Evolutionary conservation across 2,329 filamentous ascomycete species (phyloP), one percentile per base, ranked within the genome.

Genomic region (Penicillium hordei): DNA sequence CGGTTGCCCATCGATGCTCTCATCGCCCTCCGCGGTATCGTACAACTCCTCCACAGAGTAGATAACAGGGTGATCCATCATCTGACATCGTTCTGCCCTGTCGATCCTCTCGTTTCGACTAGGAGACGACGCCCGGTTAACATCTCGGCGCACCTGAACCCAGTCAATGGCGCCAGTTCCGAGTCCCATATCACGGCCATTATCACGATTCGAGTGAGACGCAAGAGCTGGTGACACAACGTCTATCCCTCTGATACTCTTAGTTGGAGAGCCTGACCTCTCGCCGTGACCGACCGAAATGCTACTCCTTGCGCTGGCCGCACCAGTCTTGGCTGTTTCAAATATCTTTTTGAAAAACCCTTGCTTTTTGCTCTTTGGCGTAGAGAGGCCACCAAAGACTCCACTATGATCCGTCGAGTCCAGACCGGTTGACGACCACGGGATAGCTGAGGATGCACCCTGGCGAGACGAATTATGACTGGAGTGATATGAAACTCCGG

Each of bases 271-370:
- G 61, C 67, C 74, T 55, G 71, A 77, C 56, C 71, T 75, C 65
- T 66, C 79, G 56, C 66, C 78, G 62, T 80, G 83, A 62, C 50
- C 50, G 15, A 86, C 84, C 3, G 88, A 89, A 63, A 97, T 91
- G 62, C 89, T 96, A 63, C 89, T 94, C 61, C 93, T 86, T 52
- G 90, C 91, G 70, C 87, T 96, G 2, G 93, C 93, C 34, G 95
- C 93, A 33, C 92, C 91, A 0, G 93, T 97, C 78, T 96, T 97
- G 17, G 93, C 93, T 2, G 91, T 91, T 64, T 96, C 93, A 31
- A 97, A 86, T 66, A 97, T 93, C 70, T 96, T 95, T 75, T 93
- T 94, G 81, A 97, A 94, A 69, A 97, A 96, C 48, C 91, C 93
- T 60, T 88, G 88, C 73, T 91, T 94, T 62, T 90, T 91, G 1